Evolutionary conservation across 2,329 filamentous ascomycete genomes (phyloP).

Genomic region (Colletotrichum nymphaeae): DNA sequence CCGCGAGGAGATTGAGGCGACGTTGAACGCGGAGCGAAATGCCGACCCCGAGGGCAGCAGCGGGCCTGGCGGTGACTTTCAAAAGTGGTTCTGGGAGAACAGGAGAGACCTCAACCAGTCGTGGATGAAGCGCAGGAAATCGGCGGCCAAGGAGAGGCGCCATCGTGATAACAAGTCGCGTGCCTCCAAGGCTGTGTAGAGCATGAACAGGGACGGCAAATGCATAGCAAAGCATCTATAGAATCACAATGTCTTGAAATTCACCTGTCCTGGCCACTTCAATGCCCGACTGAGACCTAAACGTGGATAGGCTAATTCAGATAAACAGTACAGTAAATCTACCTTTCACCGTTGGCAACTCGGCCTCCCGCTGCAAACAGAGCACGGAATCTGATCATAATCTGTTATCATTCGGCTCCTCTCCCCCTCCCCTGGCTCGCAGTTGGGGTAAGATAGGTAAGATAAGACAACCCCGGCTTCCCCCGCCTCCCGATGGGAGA

Average conservation of each 20-base stretch:
- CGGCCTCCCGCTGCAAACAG: neutral
- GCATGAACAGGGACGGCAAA: neutral
- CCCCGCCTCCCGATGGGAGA: neutral
- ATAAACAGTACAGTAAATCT: neutral
- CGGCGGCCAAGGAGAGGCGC: conserved; percentile 73
- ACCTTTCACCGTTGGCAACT: neutral
- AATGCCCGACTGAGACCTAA: too few species aligned
- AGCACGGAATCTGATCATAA: neutral
- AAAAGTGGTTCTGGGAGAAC: conserved; percentile 77
- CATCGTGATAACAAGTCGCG: conserved; percentile 73
- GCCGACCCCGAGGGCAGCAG: conserved; percentile 36
- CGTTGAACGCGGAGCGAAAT: conserved; percentile 42
- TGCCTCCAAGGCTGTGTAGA: conserved; percentile 52
- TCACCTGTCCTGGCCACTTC: neutral
- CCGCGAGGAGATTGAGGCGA: conserved; percentile 43
- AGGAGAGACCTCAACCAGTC: conserved; percentile 72
- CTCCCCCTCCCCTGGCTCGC: neutral
- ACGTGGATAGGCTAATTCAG: neutral
- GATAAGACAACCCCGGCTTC: conserved; percentile 11
- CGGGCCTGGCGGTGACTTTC: conserved; percentile 61
- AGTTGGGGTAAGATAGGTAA: neutral
- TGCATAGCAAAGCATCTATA: conserved; percentile 1
- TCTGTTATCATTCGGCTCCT: conserved; percentile 1
- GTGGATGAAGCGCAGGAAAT: conserved; percentile 74
- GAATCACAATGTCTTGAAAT: neutral